Evolutionary conservation across 331 rosid species (phyloP), one percentile per base, ranked within the genome.

Genomic region (Pyracantha coccinea): DNA sequence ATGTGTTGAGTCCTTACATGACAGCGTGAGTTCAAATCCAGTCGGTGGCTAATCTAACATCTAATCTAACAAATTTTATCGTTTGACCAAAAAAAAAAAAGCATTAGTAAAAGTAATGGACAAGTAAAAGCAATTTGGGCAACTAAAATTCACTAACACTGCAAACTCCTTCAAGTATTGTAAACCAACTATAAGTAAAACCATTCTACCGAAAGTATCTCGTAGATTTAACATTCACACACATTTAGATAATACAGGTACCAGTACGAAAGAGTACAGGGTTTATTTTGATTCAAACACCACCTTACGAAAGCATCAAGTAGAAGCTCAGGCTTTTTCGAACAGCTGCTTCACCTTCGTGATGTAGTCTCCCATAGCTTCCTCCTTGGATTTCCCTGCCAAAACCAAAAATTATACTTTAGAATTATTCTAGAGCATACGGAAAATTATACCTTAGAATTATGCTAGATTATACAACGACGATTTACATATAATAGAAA

Each of bases 321-420:
- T 80, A 66, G 86, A 6, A 20, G 81, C 12, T 45, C 89, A 87
- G 6, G 93, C 94, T 66, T 32, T 90, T 86, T 89, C 99, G 81
- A 73, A 86, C 81, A 95, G 77, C 80, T 92, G 97, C 83, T 92
- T 95, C 91, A 95, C 97, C 91, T 92, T 92, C 63, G 97, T 92
- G 80, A 90, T 80, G 66, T 95, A 95, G 77, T 95, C 99, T 14
- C 27, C 66, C 97, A 87, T 90, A 4, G 97, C 99, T 78, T 89
- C 97, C 0, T 95, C 99, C 84, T 85, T 82, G 76, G 99, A 88
- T 89, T 90, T 95, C 58, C 72, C 99, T 95, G 93, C 72, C 72
- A 79, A 73, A 75, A 68, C 23, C 7, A 17, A 9, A 7, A 2
- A 21, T 28, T 12, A 28, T 28, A 28, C 29, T 4, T 28, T 28